Percentiles rank a stretch among this genome's conserved stretches.
Conservation (phyloP, 2,329 filamentous ascomycete species). For the Trichoderma koningiopsis region DNA sequence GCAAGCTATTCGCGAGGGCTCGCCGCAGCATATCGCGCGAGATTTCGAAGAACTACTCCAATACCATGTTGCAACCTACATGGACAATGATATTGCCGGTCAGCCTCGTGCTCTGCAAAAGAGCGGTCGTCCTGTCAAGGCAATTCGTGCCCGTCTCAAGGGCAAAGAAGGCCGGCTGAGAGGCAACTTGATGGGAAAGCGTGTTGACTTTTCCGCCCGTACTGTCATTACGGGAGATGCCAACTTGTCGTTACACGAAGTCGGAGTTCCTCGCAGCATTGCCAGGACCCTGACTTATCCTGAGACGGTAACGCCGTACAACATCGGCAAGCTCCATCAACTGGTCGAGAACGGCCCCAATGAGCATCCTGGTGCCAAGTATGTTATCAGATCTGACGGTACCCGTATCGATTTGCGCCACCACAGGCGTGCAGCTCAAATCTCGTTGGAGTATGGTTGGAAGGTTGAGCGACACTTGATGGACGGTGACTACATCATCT, state of each 20-base stretch:
- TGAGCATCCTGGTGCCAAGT: slow-evolving; percentile 93
- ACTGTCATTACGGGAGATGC: slow-evolving; percentile 99
- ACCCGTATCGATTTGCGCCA: slow-evolving; percentile 94
- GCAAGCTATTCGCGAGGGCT: slow-evolving; percentile 87
- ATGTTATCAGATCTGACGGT: slow-evolving; percentile 91
- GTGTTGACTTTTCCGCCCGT: slow-evolving; percentile 98
- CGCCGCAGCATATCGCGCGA: slow-evolving; percentile 83
- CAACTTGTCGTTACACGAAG: slow-evolving; percentile 93
- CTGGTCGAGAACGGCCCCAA: slow-evolving; percentile 93
- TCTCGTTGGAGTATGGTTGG: slow-evolving; percentile 93
- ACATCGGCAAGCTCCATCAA: slow-evolving; percentile 87
- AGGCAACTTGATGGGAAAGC: slow-evolving; percentile 99
- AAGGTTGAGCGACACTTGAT: slow-evolving; percentile 97
- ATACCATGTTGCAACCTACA: slow-evolving; percentile 98
- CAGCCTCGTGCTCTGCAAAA: slow-evolving; percentile 95
- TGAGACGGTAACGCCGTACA: slow-evolving; percentile 96
- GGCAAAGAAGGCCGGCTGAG: slow-evolving; percentile 97
- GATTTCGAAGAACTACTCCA: slow-evolving; percentile 93
- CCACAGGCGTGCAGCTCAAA: slow-evolving; percentile 83
- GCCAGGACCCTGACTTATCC: slow-evolving; percentile 93
- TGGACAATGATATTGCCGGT: slow-evolving; percentile 99
- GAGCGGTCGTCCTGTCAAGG: slow-evolving; percentile 93
- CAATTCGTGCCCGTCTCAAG: slow-evolving; percentile 95
- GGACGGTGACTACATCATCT: slow-evolving; percentile 96
- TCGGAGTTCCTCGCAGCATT: slow-evolving; percentile 93